Conservation (phyloP, 1,284 basidiomycete genomes). For the Bondarzewia mesenterica region DNA sequence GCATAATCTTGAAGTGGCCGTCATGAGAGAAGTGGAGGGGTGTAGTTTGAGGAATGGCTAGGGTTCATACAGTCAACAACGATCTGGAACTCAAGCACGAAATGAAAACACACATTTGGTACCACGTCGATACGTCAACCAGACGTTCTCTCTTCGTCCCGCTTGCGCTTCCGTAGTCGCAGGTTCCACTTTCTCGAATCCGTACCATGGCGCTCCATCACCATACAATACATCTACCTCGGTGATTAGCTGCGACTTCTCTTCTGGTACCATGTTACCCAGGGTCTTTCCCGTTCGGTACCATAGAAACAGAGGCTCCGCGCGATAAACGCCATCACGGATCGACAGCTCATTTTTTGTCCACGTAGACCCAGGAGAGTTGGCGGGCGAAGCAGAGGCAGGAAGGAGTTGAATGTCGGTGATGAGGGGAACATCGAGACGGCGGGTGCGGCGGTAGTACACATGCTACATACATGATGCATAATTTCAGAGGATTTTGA, state of each 20-base stretch:
- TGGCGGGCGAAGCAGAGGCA: conserved; percentile 21
- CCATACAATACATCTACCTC: conserved; percentile 86
- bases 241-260: conserved; percentile 63
- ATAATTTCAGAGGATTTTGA: background rate
- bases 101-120: conserved; percentile 48
- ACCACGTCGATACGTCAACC: conserved; percentile 54
- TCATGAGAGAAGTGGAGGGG: conserved; percentile 75
- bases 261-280: conserved; percentile 46
- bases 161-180: conserved; percentile 9
- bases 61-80: background rate
- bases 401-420: conserved; percentile 54
- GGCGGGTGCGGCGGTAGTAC: conserved; percentile 79
- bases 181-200: conserved; percentile 64
- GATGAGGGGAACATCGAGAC: conserved; percentile 66
- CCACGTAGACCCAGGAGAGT: conserved; percentile 42
- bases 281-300: conserved; percentile 62
- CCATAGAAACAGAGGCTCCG: conserved; percentile 59
- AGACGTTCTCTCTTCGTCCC: conserved; percentile 40
- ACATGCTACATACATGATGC: conserved; percentile 48
- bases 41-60: conserved; percentile 61
- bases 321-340: conserved; percentile 45
- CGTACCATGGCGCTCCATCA: conserved; percentile 73
- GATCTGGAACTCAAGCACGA: background rate
- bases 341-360: conserved; percentile 46
- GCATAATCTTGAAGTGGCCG: conserved; percentile 84